phyloP scores from a whole-genome alignment of 2,329 filamentous ascomycete species.

The Phyllosticta citrichinensis region DNA sequence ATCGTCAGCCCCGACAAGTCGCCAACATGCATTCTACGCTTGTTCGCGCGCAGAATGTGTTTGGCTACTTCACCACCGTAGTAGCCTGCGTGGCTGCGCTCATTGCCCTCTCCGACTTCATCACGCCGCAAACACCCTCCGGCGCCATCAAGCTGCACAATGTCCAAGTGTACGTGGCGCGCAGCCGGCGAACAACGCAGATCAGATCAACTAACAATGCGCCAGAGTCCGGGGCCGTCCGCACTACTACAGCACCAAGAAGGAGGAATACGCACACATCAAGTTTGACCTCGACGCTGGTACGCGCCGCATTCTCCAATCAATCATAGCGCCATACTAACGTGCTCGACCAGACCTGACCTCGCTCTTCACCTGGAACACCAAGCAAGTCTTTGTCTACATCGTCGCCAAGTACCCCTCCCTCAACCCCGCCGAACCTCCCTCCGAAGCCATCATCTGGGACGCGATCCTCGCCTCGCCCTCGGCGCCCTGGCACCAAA shows the following conservation, averaged over 20 bases:
- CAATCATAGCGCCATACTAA: neutral
- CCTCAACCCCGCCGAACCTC: constrained; percentile 30
- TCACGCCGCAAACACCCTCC: constrained; percentile 57
- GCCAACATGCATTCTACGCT: constrained; percentile 74
- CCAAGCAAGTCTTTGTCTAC: constrained; percentile 95
- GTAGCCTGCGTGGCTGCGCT: constrained; percentile 69
- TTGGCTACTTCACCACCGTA: constrained; percentile 96
- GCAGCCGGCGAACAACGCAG: neutral
- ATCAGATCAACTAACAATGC: neutral
- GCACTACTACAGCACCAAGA: constrained; percentile 89
- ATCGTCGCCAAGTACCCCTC: constrained; percentile 66
- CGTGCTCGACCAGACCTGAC: constrained; percentile 52
- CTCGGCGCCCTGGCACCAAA: constrained; percentile 45
- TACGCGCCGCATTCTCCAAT: constrained; percentile 19
- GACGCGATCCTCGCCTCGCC: constrained; percentile 81
- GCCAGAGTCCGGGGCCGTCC: constrained; percentile 74
- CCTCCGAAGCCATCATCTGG: constrained; percentile 76
- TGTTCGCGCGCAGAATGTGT: constrained; percentile 80
- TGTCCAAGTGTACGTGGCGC: constrained; percentile 62
- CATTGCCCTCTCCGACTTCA: constrained; percentile 71
- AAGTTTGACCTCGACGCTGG: constrained; percentile 82
- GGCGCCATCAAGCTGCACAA: constrained; percentile 59
- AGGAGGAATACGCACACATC: constrained; percentile 92
- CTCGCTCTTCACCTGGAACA: constrained; percentile 97
- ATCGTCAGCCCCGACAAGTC: neutral